Evolutionary conservation across 169 alveolate genomes (phyloP).

Genomic region (Babesia bigemina): DNA sequence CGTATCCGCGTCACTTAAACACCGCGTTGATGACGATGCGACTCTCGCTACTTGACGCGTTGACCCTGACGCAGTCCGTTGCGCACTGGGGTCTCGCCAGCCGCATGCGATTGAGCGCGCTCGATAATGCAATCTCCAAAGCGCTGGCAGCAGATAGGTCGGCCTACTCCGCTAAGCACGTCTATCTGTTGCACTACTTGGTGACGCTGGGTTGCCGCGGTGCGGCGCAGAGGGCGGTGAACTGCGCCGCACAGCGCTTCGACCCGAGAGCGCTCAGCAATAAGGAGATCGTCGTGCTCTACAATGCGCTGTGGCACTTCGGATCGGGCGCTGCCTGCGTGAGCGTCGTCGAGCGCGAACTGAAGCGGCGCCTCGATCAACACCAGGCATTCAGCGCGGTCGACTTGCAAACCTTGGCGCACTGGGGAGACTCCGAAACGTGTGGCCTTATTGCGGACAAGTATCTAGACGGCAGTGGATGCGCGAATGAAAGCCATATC

Average conservation of each 20-base stretch:
- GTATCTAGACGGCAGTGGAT: not conserved
- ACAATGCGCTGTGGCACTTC: slow-evolving; percentile 5
- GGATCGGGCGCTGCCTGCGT: not conserved
- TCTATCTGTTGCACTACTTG: slow-evolving; percentile 53
- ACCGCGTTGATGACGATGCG: not conserved
- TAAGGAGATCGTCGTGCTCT: slow-evolving; percentile 35
- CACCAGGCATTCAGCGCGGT: slow-evolving; percentile 8
- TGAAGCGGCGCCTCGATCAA: slow-evolving; percentile 6
- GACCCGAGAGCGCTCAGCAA: not conserved
- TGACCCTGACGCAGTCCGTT: slow-evolving; percentile 50
- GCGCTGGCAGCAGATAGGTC: slow-evolving; percentile 6
- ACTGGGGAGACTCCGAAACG: slow-evolving; percentile 7
- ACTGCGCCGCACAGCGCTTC: not conserved
- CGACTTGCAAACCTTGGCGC: slow-evolving; percentile 36
- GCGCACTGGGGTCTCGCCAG: slow-evolving; percentile 28
- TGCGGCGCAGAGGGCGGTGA: not conserved
- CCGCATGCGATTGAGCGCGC: not conserved
- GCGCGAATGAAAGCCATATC: not conserved
- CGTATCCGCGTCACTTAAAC: slow-evolving; percentile 12
- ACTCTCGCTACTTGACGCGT: slow-evolving; percentile 41
- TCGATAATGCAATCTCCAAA: not conserved
- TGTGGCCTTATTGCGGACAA: not conserved
- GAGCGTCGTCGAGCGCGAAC: not conserved
- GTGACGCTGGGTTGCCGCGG: not conserved
- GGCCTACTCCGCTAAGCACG: slow-evolving; percentile 19